Percentiles rank a stretch among this genome's conserved stretches.
phyloP scores from a whole-genome alignment of 352 stramenopile species.

The Globisporangium megalacanthum region DNA sequence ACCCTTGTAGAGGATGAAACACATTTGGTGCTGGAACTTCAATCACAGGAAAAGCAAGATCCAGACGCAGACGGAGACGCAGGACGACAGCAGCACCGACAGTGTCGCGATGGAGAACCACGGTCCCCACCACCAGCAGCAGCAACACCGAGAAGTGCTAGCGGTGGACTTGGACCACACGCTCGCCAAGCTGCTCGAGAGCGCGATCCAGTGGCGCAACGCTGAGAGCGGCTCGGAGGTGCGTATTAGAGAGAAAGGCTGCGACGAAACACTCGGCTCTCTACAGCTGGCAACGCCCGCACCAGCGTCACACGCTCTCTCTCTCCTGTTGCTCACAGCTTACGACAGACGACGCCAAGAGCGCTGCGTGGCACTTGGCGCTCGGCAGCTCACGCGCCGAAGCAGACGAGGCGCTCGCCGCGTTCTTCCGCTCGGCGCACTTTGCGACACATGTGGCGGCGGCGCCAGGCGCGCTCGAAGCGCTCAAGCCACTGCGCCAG shows the following conservation, averaged over 20 bases:
- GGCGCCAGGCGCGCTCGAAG: conserved; percentile 22
- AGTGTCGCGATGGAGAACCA: neutral
- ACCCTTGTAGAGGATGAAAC: neutral
- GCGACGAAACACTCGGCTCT: no score
- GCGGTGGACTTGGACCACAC: conserved; percentile 65
- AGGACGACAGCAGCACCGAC: neutral
- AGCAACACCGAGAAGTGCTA: conserved; percentile 27
- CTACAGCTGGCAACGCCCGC: no score
- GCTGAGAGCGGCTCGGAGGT: conserved; percentile 32
- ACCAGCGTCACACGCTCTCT: neutral
- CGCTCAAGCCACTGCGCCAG: conserved; percentile 54
- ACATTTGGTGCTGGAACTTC: neutral
- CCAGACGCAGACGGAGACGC: neutral
- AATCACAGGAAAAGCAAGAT: neutral
- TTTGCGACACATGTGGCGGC: conserved; percentile 34
- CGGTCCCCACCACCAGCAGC: neutral
- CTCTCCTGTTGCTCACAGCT: conserved; percentile 9
- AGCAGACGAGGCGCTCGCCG: conserved; percentile 21
- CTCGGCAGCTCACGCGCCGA: conserved; percentile 22
- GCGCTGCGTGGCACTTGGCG: conserved; percentile 25
- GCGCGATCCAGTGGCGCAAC: conserved; percentile 51
- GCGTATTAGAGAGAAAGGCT: neutral
- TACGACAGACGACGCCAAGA: conserved; percentile 13
- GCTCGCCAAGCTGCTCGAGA: conserved; percentile 39
- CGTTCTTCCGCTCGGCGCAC: conserved; percentile 49